phyloP scores from a whole-genome alignment of 2,329 filamentous ascomycete genomes.

The Cladophialophora carrionii region DNA sequence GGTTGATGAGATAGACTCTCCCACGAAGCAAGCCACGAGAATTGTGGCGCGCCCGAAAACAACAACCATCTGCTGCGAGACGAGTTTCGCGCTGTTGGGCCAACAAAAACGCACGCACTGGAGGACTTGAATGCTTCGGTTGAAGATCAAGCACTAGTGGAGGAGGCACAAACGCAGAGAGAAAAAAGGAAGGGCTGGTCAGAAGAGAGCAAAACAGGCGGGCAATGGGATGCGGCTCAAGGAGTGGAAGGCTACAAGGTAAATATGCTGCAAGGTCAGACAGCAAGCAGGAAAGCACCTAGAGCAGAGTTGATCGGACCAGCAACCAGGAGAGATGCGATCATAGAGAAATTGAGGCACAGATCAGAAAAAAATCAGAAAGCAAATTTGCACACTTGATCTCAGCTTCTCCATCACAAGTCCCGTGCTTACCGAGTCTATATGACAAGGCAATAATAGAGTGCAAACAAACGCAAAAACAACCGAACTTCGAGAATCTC shows the following conservation, averaged over 20 bases:
- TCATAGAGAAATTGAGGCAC: not conserved
- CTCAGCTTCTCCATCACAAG: not conserved
- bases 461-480: not conserved
- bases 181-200: not conserved
- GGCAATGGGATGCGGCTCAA: not conserved
- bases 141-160: not conserved
- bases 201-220: not conserved
- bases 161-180: not conserved
- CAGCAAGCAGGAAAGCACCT: not conserved
- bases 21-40: not conserved
- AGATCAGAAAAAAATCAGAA: not conserved
- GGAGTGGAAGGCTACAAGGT: not conserved
- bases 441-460: not conserved
- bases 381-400: not conserved
- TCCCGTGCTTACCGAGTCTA: not conserved
- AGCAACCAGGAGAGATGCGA: not conserved
- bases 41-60: not conserved
- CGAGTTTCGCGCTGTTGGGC: not conserved
- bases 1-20: slow-evolving; percentile 16
- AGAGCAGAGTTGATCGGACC: not conserved
- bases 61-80: not conserved
- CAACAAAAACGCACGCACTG: not conserved
- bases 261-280: not conserved
- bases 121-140: not conserved
- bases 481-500: not conserved